Conservation (phyloP, 441 rosid species). For the Aquilaria agallochum region DNA sequence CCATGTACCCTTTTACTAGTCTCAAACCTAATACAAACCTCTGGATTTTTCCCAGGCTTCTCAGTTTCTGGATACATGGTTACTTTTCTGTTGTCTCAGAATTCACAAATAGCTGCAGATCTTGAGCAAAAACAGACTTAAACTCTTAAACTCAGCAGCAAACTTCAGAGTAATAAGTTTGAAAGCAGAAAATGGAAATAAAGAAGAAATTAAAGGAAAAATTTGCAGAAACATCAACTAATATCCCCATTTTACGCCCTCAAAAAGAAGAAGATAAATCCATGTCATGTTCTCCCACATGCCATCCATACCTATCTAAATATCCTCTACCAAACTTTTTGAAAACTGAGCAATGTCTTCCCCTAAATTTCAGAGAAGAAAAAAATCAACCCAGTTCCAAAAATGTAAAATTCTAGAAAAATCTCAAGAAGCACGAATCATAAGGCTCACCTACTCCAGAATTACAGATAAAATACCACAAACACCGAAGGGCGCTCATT, state of each 20-base stretch:
- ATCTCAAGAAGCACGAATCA: conserved; percentile 3
- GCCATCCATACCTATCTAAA: conserved; percentile 33
- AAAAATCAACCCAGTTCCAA: neutral
- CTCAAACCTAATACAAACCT: conserved; percentile 45
- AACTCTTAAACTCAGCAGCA: conserved; percentile 6
- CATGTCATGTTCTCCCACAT: conserved; percentile 49
- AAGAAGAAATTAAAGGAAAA: conserved; percentile 15
- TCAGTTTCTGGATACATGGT: conserved; percentile 68
- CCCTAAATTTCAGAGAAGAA: conserved; percentile 5
- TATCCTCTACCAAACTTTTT: conserved; percentile 32
- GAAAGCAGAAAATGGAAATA: conserved; percentile 13
- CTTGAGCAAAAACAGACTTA: conserved; percentile 16
- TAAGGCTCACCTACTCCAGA: conserved; percentile 21
- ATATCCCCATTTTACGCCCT: conserved; percentile 22
- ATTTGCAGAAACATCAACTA: conserved; percentile 17
- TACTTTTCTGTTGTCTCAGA: conserved; percentile 14
- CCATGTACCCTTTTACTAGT: conserved; percentile 5
- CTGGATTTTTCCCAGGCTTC: conserved; percentile 55
- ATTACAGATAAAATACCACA: conserved; percentile 19
- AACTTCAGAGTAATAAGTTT: conserved; percentile 14
- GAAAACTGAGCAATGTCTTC: conserved; percentile 13
- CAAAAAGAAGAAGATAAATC: conserved; percentile 25
- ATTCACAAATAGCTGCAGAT: conserved; percentile 30
- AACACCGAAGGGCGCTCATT: conserved; percentile 40
- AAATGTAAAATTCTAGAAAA: conserved; percentile 6